Evolutionary conservation across 768 basidiomycete genomes (phyloP), one percentile per base, ranked within the genome.

Genomic region (Tephrocybe sp.): DNA sequence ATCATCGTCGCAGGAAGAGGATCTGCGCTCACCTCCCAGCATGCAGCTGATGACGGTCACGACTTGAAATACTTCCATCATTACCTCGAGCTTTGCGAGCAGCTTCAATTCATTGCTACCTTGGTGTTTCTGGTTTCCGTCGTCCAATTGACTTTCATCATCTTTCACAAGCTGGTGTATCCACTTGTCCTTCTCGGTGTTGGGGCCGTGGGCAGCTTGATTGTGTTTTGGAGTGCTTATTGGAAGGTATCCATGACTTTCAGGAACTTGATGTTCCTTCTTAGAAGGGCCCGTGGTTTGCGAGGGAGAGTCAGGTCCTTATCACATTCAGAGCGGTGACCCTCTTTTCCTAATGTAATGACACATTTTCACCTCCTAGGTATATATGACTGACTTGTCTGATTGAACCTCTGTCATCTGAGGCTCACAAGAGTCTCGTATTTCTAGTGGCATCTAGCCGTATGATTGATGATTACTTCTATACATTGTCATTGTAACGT

Each of bases 241-340:
- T 66, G 62, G 63, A 64, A 63, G 48, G 64, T 68, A 1, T 58
- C 63, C 5, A 63, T 69, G 34, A 66, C 68, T 2, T 49, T 60
- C 13, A 44, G 56, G 38, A 66, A 67, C 44, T 24, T 63, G 8
- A 56, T 47, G 22, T 66, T 62, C 36, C 11, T 41, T 5, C 18
- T 27, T 25, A 34, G 32, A n/a, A 34, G 32, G 13, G 32, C 32
- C 16, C 32, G 32, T 5, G 32, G 32, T 7, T 34, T 34, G 13
- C 32, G 32, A 34, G 32, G 11, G 15, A 34, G 32, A 34, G 32
- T n/a, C 5, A 34, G 32, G 13, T 34, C 32, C 5, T 9, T 34
- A n/a, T 34, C 32, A 7, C 15, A 12, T n/a, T 34, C 32, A 9
- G 16, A 34, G 15, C 32, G 5, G 7, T n/a, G 32, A 15, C 32